phyloP scores from a whole-genome alignment of 2,329 filamentous ascomycete species.

The Alternaria hordeiaustralica region DNA sequence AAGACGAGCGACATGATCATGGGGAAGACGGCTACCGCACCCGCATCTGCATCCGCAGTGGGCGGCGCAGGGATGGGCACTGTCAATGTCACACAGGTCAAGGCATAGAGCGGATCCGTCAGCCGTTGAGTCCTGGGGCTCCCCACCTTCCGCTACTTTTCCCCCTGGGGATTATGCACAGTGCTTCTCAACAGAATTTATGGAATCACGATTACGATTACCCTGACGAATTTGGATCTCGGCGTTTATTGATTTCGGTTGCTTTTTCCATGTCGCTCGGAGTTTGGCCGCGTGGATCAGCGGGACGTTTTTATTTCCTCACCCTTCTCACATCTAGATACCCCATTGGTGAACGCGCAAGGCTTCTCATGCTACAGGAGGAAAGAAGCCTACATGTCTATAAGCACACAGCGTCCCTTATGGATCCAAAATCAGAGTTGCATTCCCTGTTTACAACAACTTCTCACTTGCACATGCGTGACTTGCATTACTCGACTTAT shows the following conservation, averaged over 20 bases:
- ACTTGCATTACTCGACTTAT: constrained; percentile 5
- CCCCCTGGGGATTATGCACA: neutral
- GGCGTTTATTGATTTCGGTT: constrained; percentile 1
- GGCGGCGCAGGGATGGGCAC: constrained; percentile 18
- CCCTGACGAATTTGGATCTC: neutral
- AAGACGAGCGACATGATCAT: constrained; percentile 63
- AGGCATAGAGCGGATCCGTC: constrained; percentile 17
- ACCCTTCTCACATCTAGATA: constrained; percentile 30
- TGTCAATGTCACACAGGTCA: constrained; percentile 30
- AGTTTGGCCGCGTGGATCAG: neutral
- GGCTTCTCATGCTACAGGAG: constrained; percentile 40
- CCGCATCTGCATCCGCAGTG: constrained; percentile 8
- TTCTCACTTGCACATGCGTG: neutral
- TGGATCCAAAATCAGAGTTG: constrained; percentile 40
- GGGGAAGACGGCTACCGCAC: constrained; percentile 37
- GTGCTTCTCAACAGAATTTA: neutral
- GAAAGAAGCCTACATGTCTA: constrained; percentile 26
- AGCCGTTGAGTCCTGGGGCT: neutral
- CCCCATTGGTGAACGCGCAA: constrained; percentile 40
- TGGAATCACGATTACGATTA: neutral
- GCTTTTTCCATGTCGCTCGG: neutral
- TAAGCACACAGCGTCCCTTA: constrained; percentile 35
- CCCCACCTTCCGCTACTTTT: constrained; percentile 2
- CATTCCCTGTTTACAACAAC: constrained; percentile 1
- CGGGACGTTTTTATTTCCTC: neutral